Evolutionary conservation across 2,329 filamentous ascomycete species (phyloP).

Genomic region (Trichoderma lentiforme): DNA sequence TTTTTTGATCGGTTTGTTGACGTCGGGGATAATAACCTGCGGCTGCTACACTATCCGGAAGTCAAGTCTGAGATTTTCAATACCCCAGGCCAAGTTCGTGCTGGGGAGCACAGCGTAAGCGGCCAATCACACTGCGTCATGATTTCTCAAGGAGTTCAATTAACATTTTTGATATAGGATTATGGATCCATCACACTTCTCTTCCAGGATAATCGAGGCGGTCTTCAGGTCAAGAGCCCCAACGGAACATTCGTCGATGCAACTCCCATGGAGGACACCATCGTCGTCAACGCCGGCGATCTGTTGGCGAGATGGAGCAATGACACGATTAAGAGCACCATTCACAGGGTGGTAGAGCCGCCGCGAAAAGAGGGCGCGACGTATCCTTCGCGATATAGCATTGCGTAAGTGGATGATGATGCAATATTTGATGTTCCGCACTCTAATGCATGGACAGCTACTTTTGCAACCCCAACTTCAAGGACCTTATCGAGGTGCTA

Average conservation of each 20-base stretch:
- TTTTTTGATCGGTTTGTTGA: slow-evolving; percentile 78
- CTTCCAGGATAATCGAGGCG: slow-evolving; percentile 57
- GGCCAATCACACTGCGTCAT: background rate
- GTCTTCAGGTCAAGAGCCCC: slow-evolving; percentile 62
- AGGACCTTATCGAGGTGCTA: slow-evolving; percentile 72
- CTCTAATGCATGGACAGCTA: slow-evolving; percentile 48
- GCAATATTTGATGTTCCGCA: background rate
- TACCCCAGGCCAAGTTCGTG: slow-evolving; percentile 68
- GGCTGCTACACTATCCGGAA: slow-evolving; percentile 73
- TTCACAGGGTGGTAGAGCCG: slow-evolving; percentile 87
- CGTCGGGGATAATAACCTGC: slow-evolving; percentile 66
- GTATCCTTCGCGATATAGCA: slow-evolving; percentile 78
- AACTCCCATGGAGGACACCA: slow-evolving; percentile 73
- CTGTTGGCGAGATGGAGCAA: slow-evolving; percentile 86
- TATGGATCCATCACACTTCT: slow-evolving; percentile 60
- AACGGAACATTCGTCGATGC: slow-evolving; percentile 78
- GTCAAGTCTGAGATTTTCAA: slow-evolving; percentile 64
- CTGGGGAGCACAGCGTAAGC: slow-evolving; percentile 67
- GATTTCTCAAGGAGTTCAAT: background rate
- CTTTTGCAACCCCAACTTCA: slow-evolving; percentile 84
- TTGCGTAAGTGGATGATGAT: slow-evolving; percentile 57
- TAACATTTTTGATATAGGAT: slow-evolving; percentile 35
- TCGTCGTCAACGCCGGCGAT: slow-evolving; percentile 88
- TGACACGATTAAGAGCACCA: slow-evolving; percentile 84
- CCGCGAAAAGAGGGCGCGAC: slow-evolving; percentile 53